Percentiles rank a stretch among this genome's conserved stretches.
phyloP scores from a whole-genome alignment of 305 asterid species.

The Solanum chacoense region DNA sequence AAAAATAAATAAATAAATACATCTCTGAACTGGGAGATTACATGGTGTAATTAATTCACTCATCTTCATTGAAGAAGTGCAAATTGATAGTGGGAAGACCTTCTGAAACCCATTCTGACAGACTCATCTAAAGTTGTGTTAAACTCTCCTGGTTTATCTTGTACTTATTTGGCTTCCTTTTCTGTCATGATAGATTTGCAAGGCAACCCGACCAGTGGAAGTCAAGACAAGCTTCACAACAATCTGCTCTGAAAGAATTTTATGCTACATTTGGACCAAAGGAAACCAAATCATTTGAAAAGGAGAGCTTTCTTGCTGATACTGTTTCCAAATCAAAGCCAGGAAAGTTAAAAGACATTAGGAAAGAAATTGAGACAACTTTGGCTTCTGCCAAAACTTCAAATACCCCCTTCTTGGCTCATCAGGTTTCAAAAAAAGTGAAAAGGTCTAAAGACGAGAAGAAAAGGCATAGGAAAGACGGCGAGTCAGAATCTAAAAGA shows the following conservation, averaged over 20 bases:
- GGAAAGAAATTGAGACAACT: slow-evolving; percentile 56
- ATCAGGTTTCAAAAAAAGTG: slow-evolving; percentile 27
- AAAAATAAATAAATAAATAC: neutral
- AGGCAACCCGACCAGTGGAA: slow-evolving; percentile 79
- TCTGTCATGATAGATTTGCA: slow-evolving; percentile 38
- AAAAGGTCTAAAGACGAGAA: slow-evolving; percentile 19
- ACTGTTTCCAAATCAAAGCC: slow-evolving; percentile 36
- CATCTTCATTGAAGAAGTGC: neutral
- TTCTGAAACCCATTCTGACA: neutral
- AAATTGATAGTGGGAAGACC: neutral
- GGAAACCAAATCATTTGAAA: slow-evolving; percentile 34
- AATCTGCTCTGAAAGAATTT: slow-evolving; percentile 62
- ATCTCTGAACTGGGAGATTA: neutral
- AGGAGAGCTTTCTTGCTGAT: slow-evolving; percentile 46
- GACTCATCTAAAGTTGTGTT: neutral
- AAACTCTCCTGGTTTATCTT: neutral
- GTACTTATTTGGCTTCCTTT: neutral
- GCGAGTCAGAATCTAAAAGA: slow-evolving; percentile 13
- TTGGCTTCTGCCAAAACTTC: slow-evolving; percentile 29
- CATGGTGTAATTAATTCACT: neutral
- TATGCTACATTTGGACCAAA: slow-evolving; percentile 60
- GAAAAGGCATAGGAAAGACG: slow-evolving; percentile 23
- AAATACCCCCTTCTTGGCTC: slow-evolving; percentile 59
- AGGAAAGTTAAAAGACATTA: slow-evolving; percentile 62
- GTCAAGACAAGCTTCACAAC: slow-evolving; percentile 58